Base-by-base conservation (phyloP, 352 stramenopile genomes). In the Achlya hypogyna region DNA sequence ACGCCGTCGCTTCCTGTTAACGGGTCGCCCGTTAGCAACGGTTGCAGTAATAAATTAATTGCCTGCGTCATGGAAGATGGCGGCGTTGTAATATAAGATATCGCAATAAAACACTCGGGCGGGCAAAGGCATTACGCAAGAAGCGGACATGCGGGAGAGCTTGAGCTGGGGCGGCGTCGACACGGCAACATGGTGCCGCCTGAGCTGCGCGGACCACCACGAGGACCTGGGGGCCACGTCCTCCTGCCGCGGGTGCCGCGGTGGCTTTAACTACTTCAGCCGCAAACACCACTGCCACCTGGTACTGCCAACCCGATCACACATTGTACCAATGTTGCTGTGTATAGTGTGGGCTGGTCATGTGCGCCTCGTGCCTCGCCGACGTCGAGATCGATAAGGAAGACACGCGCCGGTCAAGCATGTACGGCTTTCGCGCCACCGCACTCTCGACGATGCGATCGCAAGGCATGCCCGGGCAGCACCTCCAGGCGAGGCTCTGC, bases 251-350 rank as follows among this genome's bases (percentile, higher is more conserved):
- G 12, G 6, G 6, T 54, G 49, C 29, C 23, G 49, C 23, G 23
- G 6, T 14, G 14, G 12, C 49, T 56, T 56, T 20, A 25, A 49
- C 60, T 59, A 51, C 23, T 67, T 67, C 34, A 35, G 28, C 32
- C 43, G 31, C 20, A 67, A 67, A 27, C 60, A 49, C 34, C 51
- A 67, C 32, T 67, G 60, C 34, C 47, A 67, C 60, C 43, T 67
- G 40, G 60, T 67, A 67, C 38, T 31, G 18, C 10, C 42, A 58
- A 3, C 45, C 49, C 16, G 6, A 6, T 28, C 49, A 14, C 23
- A 16, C 49, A 54, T 66, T 28, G 16, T 58, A 9, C 29, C 29
- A 66, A 5, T 5, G n/a, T n/a, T n/a, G 28, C 16, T 16, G 4
- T 29, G 9, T 22, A 4, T 67, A 67, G 60, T 67, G 60, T 23